Percentiles rank a stretch among this genome's conserved stretches.
Conservation (phyloP, 2,329 filamentous ascomycete species). For the Trichoderma simmonsii region DNA sequence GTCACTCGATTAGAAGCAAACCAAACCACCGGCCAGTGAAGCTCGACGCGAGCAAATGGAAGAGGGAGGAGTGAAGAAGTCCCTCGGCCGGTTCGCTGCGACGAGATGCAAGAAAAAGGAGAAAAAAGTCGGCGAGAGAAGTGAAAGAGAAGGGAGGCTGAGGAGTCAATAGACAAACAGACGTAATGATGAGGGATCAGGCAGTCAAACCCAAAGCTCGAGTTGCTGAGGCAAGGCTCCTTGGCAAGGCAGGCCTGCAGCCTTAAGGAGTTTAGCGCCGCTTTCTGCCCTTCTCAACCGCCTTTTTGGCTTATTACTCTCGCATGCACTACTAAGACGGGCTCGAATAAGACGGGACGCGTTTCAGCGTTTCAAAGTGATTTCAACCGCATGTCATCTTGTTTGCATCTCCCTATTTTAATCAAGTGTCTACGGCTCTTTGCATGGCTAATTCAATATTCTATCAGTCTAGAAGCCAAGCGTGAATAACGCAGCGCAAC, state of each 20-base stretch:
- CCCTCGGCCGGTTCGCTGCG: background rate
- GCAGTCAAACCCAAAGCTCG: constrained; percentile 19
- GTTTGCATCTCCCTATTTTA: background rate
- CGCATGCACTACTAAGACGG: background rate
- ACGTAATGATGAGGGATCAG: constrained; percentile 20
- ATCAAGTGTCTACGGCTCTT: background rate
- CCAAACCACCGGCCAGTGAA: background rate
- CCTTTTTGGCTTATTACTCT: constrained; percentile 1
- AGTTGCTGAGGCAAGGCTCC: constrained; percentile 9
- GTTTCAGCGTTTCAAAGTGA: background rate
- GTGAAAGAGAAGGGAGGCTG: constrained; percentile 1
- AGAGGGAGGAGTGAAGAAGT: background rate
- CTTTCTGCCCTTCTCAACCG: constrained; percentile 17
- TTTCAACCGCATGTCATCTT: no score
- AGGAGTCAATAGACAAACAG: constrained; percentile 1
- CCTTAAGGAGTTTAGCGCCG: constrained; percentile 9
- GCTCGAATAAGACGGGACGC: background rate
- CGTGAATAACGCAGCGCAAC: background rate
- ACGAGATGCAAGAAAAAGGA: background rate
- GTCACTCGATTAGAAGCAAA: background rate
- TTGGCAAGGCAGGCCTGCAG: background rate
- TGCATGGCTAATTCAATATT: background rate
- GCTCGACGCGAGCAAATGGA: constrained; percentile 3
- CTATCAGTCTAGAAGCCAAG: background rate
- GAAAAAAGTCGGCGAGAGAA: background rate